Conservation (phyloP, 345 rosid species). For the Tarenaya hassleriana region DNA sequence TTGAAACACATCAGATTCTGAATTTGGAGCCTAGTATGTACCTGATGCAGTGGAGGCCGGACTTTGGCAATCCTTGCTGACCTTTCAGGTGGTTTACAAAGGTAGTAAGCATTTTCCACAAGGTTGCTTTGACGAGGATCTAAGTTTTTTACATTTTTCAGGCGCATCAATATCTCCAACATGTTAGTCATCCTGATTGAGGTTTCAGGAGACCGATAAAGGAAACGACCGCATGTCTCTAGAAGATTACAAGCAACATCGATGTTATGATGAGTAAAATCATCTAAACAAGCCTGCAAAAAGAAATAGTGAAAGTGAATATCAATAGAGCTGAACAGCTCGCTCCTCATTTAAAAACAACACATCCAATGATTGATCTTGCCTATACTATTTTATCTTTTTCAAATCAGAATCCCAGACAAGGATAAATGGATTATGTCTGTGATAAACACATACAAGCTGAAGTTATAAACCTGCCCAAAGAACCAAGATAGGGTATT, state of each 20-base stretch:
- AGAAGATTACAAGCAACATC: slow-evolving; percentile 98
- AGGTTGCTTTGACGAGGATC: slow-evolving; percentile 97
- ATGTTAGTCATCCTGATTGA: slow-evolving; percentile 87
- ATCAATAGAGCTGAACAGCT: slow-evolving; percentile 16
- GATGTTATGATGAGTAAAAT: slow-evolving; percentile 97
- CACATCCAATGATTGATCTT: background rate
- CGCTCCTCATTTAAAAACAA: background rate
- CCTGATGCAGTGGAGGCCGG: slow-evolving; percentile 93
- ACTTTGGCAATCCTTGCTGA: slow-evolving; percentile 86
- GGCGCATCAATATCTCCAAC: slow-evolving; percentile 98
- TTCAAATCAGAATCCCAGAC: no score
- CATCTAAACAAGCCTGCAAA: slow-evolving; percentile 91
- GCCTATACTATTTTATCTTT: slow-evolving; percentile 10
- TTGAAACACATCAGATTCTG: background rate
- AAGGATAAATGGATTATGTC: background rate
- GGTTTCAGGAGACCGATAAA: slow-evolving; percentile 97
- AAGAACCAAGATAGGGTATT: slow-evolving; percentile 11
- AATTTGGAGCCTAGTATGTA: slow-evolving; percentile 21
- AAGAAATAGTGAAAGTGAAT: slow-evolving; percentile 12
- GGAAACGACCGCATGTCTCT: slow-evolving; percentile 98
- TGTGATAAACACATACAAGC: slow-evolving; percentile 7
- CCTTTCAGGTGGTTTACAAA: slow-evolving; percentile 99
- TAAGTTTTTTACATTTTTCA: slow-evolving; percentile 97
- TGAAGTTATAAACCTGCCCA: slow-evolving; percentile 5
- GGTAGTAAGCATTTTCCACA: slow-evolving; percentile 97